Percentiles rank a stretch among this genome's conserved stretches.
phyloP scores from a whole-genome alignment of 192 early-diverging fungal species.

The Dissophora ornata region DNA sequence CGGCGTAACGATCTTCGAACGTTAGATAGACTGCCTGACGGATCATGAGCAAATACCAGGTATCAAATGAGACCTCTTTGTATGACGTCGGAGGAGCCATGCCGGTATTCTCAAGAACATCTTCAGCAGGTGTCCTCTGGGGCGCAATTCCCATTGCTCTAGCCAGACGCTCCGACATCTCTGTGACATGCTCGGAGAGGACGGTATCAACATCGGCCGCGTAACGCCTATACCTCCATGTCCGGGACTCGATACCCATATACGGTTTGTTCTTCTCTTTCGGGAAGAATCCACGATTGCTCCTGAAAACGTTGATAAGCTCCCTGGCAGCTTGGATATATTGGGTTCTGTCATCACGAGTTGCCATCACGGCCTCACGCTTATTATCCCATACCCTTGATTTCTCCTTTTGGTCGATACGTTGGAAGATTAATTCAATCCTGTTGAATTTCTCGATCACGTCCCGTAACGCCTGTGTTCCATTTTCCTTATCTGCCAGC shows the following conservation, averaged over 20 bases:
- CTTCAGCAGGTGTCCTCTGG: neutral
- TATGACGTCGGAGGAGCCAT: slow-evolving; percentile 20
- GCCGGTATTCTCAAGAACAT: neutral
- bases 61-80: slow-evolving; percentile 35
- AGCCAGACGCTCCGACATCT: slow-evolving; percentile 54
- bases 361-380: slow-evolving; percentile 29
- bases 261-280: slow-evolving; percentile 44
- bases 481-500: slow-evolving; percentile 9
- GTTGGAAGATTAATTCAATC: slow-evolving; percentile 24
- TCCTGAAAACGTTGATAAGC: slow-evolving; percentile 42
- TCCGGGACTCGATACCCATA: slow-evolving; percentile 23
- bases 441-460: slow-evolving; percentile 43
- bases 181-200: slow-evolving; percentile 47
- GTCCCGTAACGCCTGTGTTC: slow-evolving; percentile 12
- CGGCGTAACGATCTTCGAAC: slow-evolving; percentile 41
- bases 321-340: slow-evolving; percentile 49
- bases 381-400: slow-evolving; percentile 29
- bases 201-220: slow-evolving; percentile 37
- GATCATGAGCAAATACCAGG: slow-evolving; percentile 46
- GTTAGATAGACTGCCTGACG: slow-evolving; percentile 49
- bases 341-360: slow-evolving; percentile 42
- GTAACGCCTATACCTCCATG: slow-evolving; percentile 31
- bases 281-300: slow-evolving; percentile 49
- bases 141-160: slow-evolving; percentile 36
- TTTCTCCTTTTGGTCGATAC: slow-evolving; percentile 45